Base-by-base conservation (phyloP, 192 early-diverging fungal genomes). In the Linderina pennispora region DNA sequence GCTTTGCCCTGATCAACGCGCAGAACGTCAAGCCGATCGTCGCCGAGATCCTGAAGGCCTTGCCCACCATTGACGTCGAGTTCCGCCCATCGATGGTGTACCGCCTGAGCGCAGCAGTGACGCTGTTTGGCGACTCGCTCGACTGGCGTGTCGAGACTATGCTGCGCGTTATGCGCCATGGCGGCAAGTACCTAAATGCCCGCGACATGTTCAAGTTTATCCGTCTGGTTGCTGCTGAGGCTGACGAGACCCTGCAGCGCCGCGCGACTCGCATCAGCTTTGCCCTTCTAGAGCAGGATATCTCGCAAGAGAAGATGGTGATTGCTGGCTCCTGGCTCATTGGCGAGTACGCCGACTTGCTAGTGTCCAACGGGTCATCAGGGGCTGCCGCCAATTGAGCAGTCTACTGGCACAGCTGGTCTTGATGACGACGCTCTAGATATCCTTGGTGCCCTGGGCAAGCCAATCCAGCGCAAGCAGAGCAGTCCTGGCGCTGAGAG, bases 101-200 rank as follows among this genome's bases (percentile, higher is more conserved):
- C 40, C 84, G 94, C 36, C 90, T 99, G 40, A 85, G 86, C 25
- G 82, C 94, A 4, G 91, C 91, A 37, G 93, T 94, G n/a, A 90
- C 88, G 18, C 75, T 85, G 58, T 98, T 89, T 58, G 86, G 91
- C 33, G 92, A 94, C 18, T 92, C 92, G 58, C 88, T 87, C 46
- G 86, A 91, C 31, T 99, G 97, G 97, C 94, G 97, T 53, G 79
- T 97, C 41, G 97, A 99, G 53, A 97, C 91, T 2, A 82, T 97
- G 37, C 69, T 89, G 50, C 84, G 95, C 7, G 90, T 97, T 24
- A 68, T 98, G 34, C 80, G 85, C 40, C 58, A 85, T 45, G 83
- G 78, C 22, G 84, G 85, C 28, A 81, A 75, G 42, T 70, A 81
- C 72, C 71, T 89, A n/a, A 74, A 80, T 17, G 79, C 78, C 50